Evolutionary conservation across 306 rosid species (phyloP).

Genomic region (Vachellia collinsii): DNA sequence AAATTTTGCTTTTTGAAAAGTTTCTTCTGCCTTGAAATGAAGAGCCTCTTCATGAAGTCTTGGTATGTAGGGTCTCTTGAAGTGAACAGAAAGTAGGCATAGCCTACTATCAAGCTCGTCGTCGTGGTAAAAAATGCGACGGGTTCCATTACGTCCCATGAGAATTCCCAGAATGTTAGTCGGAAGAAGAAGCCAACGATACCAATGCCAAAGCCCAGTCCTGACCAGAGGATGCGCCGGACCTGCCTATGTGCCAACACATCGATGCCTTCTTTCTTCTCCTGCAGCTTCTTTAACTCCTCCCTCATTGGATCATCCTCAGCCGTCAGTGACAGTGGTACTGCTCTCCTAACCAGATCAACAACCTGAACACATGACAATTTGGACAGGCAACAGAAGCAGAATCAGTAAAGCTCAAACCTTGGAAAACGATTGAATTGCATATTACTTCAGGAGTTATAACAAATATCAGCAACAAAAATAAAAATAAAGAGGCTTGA

Average conservation of each 20-base stretch:
- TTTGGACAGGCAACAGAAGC: conserved; percentile 20
- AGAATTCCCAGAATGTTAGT: conserved; percentile 97
- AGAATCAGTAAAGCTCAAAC: conserved; percentile 2
- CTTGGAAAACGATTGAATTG: conserved; percentile 25
- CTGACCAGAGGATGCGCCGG: conserved; percentile 75
- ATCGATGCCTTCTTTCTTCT: conserved; percentile 78
- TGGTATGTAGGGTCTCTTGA: conserved; percentile 95
- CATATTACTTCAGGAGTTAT: conserved; percentile 7
- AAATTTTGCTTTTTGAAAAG: conserved; percentile 63
- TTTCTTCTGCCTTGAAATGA: conserved; percentile 80
- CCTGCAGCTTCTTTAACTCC: conserved; percentile 67
- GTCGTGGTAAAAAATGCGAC: conserved; percentile 80
- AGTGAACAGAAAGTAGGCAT: conserved; percentile 86
- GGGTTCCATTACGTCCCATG: conserved; percentile 37
- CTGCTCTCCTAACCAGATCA: conserved; percentile 79
- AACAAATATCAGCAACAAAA: conserved; percentile 16
- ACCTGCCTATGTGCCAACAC: conserved; percentile 77
- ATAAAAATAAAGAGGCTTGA: not conserved
- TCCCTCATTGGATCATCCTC: conserved; percentile 68
- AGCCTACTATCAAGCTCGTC: conserved; percentile 75
- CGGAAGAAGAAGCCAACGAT: conserved; percentile 76
- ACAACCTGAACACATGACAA: conserved; percentile 62
- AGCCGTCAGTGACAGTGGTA: conserved; percentile 67
- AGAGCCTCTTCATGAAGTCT: conserved; percentile 87
- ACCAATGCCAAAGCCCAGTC: conserved; percentile 52